Evolutionary conservation across 257 asterid species (phyloP).

Genomic region (Solanum appendiculatum): DNA sequence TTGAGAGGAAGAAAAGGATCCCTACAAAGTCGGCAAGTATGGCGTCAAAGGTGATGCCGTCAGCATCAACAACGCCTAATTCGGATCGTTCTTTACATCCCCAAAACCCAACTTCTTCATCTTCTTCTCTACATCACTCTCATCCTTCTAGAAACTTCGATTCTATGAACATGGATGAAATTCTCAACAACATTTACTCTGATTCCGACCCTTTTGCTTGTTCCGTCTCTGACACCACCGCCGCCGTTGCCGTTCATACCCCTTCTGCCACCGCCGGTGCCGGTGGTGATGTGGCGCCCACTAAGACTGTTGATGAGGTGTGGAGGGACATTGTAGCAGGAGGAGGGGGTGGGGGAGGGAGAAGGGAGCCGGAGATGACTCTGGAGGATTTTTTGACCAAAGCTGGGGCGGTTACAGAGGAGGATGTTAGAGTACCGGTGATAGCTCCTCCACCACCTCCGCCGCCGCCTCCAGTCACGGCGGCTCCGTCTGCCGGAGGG

Average conservation of each 20-base stretch:
- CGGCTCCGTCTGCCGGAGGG: constrained; percentile 1
- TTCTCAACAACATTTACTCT: constrained; percentile 48
- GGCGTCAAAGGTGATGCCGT: constrained; percentile 96
- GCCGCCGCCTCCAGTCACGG: not conserved
- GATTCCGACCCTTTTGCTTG: not conserved
- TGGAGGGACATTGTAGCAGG: constrained; percentile 53
- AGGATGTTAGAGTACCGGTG: constrained; percentile 57
- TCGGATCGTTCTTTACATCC: constrained; percentile 87
- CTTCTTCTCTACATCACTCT: constrained; percentile 15
- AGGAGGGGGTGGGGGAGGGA: constrained; percentile 9
- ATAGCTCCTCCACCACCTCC: not conserved
- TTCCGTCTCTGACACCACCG: constrained; percentile 28
- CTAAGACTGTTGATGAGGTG: constrained; percentile 48
- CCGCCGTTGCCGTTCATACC: constrained; percentile 13
- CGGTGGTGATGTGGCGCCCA: constrained; percentile 4
- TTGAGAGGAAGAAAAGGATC: not conserved
- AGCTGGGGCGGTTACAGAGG: constrained; percentile 85
- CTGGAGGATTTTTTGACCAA: constrained; percentile 74
- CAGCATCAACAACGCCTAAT: constrained; percentile 67
- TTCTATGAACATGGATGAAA: constrained; percentile 84
- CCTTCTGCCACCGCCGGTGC: not conserved
- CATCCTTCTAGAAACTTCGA: constrained; percentile 43
- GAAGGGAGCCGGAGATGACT: constrained; percentile 58
- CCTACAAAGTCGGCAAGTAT: constrained; percentile 36
- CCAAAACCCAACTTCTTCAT: constrained; percentile 19